Base-by-base conservation (phyloP, 805 yeast species). In the Zygotorulaspora danielsina region DNA sequence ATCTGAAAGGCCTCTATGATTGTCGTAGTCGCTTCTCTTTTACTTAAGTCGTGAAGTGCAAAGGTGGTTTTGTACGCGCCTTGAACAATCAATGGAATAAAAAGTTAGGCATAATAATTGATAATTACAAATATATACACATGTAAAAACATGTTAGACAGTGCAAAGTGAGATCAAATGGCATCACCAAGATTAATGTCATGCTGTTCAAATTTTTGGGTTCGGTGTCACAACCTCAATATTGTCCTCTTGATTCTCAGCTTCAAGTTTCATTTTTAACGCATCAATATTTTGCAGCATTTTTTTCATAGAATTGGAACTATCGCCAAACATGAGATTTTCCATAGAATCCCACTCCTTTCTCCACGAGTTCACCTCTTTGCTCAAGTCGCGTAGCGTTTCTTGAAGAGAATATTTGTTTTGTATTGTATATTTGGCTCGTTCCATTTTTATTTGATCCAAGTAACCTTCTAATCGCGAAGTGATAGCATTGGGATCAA, bases 331-430 rank as follows among this genome's bases (percentile, higher is more conserved):
- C 54, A 61, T 46, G 31, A 54, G 36, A 38, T 41, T 51, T 33
- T 61, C 65, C 19, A 59, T 47, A 18, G 51, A 46, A 18, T 56
- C 56, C 52, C 56, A 54, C 30, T 59, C 57, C 27, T 48, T 51
- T 30, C 57, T 50, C 65, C 65, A 61, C 11, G 46, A 42, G 7
- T 50, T 51, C 2, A 57, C 58, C 29, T 59, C 64, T 35, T 50
- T 51, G 12, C 48, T 53, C 19, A 59, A 28, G 15, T 43, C 42
- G 9, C 43, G 31, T 15, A 59, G 34, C 7, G 36, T 38, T 10
- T 46, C 48, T 33, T 58, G 54, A 25, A 61, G 35, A 2, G 54
- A 36, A 32, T 58, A 48, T 31, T 53, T 55, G 38, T 59, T 59
- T 25, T 58, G 61, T n/a, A 61, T 37, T 8, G 54, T 49, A 24